Evolutionary conservation across 2,329 filamentous ascomycete genomes (phyloP).

Genomic region (Septoria linicola): DNA sequence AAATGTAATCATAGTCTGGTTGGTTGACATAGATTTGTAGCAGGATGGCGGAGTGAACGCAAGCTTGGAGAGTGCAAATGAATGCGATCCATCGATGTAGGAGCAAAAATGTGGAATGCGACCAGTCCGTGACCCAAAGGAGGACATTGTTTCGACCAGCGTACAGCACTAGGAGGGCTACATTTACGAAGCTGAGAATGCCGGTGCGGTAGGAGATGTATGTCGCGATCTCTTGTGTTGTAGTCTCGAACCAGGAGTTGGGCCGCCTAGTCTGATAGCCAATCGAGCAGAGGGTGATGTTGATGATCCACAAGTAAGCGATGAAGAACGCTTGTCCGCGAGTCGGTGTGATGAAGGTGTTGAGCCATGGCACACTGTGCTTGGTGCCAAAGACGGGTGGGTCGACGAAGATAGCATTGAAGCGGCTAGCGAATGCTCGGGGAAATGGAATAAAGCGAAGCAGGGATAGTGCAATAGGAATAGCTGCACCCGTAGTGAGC

Average conservation of each 20-base stretch:
- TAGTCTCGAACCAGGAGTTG: constrained; percentile 30
- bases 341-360: constrained; percentile 28
- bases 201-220: constrained; percentile 45
- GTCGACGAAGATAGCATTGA: constrained; percentile 25
- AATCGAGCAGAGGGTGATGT: constrained; percentile 34
- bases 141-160: constrained; percentile 51
- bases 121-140: constrained; percentile 52
- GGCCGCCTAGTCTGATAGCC: constrained; percentile 28
- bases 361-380: constrained; percentile 11
- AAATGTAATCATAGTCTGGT: constrained; percentile 22
- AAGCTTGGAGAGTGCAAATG: constrained; percentile 47
- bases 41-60: constrained; percentile 49
- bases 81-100: constrained; percentile 53
- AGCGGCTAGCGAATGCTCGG: constrained; percentile 4
- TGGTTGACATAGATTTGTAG: constrained; percentile 39
- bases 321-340: constrained; percentile 35
- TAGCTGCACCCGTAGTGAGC: constrained; percentile 22
- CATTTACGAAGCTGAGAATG: constrained; percentile 42
- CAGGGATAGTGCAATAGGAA: constrained; percentile 24
- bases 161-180: constrained; percentile 49
- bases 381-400: constrained; percentile 18
- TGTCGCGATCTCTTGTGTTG: background rate
- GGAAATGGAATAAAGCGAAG: constrained; percentile 24
- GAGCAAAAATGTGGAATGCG: constrained; percentile 50
- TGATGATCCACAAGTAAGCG: constrained; percentile 33